Conservation (phyloP, 441 rosid genomes). For the Syzygium syzygioides region DNA sequence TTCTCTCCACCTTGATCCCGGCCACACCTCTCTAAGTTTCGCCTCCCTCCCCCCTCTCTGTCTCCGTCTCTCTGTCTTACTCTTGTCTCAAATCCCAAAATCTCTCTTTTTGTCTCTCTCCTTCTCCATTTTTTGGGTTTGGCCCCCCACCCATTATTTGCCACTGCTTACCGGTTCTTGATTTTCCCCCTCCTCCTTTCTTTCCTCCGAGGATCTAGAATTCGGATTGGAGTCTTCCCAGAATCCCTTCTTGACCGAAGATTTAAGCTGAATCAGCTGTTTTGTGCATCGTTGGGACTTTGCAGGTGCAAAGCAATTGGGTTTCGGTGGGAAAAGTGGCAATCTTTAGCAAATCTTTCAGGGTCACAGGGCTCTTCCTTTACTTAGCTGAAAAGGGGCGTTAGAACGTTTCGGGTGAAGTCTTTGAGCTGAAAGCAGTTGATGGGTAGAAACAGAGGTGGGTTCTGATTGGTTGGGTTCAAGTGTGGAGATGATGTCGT, state of each 20-base stretch:
- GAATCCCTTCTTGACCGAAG: background rate
- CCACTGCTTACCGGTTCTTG: background rate
- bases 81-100: slow-evolving; percentile 8
- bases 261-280: background rate
- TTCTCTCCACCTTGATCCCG: slow-evolving; percentile 30
- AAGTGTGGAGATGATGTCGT: background rate
- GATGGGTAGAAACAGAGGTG: background rate
- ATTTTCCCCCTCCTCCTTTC: background rate
- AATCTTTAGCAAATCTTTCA: background rate
- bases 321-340: background rate
- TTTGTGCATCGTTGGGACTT: background rate
- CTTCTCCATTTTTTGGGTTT: background rate
- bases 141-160: background rate
- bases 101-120: slow-evolving; percentile 1
- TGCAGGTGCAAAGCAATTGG: background rate
- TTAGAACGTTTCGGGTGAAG: background rate
- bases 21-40: background rate
- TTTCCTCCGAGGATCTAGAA: background rate
- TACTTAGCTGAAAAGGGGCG: background rate
- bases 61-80: background rate
- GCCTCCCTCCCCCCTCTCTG: background rate
- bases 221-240: background rate
- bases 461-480: slow-evolving; percentile 22
- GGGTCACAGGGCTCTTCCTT: background rate
- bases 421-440: background rate